Evolutionary conservation across 2,329 filamentous ascomycete species (phyloP).

Genomic region (Penicillium corylophilum): DNA sequence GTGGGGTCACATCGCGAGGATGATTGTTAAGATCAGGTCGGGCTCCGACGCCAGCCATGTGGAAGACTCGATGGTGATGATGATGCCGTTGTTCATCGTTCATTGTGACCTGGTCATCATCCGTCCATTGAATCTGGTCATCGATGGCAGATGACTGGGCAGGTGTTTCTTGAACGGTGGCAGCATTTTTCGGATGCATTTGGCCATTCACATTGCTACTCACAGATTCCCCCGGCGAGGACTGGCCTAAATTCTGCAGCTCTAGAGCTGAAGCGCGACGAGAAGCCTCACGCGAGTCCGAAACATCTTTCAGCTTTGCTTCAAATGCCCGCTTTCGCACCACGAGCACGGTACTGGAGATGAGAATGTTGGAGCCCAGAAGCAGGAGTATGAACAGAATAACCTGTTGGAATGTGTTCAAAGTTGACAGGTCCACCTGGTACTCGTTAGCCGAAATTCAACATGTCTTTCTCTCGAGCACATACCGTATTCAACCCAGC

Average conservation of each 20-base stretch:
- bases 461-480: not conserved
- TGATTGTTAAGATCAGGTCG: conserved; percentile 36
- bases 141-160: conserved; percentile 4
- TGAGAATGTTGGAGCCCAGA: conserved; percentile 65
- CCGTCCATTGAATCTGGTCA: conserved; percentile 26
- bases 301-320: conserved; percentile 57
- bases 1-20: conserved; percentile 29
- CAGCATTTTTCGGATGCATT: not conserved
- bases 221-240: not conserved
- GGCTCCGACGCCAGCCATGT: conserved; percentile 38
- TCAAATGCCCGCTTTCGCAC: conserved; percentile 64
- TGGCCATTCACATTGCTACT: not conserved
- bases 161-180: conserved; percentile 1
- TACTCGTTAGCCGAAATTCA: conserved; percentile 1
- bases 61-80: conserved; percentile 32
- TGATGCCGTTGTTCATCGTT: conserved; percentile 17
- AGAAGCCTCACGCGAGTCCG: conserved; percentile 32
- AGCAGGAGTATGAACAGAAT: conserved; percentile 65
- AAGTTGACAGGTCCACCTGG: conserved; percentile 50
- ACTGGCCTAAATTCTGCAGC: not conserved
- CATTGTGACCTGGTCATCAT: conserved; percentile 33
- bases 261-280: conserved; percentile 12
- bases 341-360: conserved; percentile 63
- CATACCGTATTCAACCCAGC: conserved; percentile 64
- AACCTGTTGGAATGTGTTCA: conserved; percentile 68